Percentiles rank a stretch among this genome's conserved stretches.
These are phyloP conservation scores for Phytophthora uliginosa DNA, from an alignment of 352 stramenopile genomes.

Conservation along the genomic window DNA sequence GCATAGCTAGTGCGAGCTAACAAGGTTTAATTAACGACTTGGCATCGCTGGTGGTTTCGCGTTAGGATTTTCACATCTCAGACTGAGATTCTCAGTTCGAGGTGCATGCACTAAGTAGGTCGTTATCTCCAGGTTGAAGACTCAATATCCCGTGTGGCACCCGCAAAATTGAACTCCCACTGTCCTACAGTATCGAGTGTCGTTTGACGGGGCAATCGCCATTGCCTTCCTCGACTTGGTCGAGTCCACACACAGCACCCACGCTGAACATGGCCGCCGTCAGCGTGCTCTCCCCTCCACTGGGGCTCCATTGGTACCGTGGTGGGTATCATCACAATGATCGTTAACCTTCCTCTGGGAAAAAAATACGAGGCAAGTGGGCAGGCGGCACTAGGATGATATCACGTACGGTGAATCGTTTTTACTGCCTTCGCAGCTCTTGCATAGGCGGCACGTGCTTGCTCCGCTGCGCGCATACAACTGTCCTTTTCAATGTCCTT, in stretches of 20 bases:
- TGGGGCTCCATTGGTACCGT: neutral
- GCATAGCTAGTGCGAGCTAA: neutral
- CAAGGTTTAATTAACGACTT: neutral
- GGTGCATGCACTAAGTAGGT: neutral
- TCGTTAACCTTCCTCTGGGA: neutral
- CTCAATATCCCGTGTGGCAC: neutral
- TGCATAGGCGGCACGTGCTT: too few relatives aligned
- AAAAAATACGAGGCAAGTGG: constrained; percentile 1
- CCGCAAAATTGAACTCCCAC: neutral
- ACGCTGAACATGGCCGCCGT: neutral
- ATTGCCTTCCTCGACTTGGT: neutral
- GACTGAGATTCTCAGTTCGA: neutral
- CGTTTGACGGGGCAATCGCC: constrained; percentile 7
- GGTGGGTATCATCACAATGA: constrained; percentile 7
- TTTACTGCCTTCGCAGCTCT: too few relatives aligned
- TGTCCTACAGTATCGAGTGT: neutral
- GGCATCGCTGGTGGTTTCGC: neutral
- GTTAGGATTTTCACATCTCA: neutral
- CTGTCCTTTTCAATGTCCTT: too few relatives aligned
- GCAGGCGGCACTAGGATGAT: constrained; percentile 11
- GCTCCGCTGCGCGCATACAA: too few relatives aligned
- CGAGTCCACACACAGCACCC: neutral
- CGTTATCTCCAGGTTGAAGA: constrained; percentile 9
- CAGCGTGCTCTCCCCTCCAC: neutral
- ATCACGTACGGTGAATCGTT: too few relatives aligned